phyloP scores from a whole-genome alignment of 2,329 filamentous ascomycete species.

The Fusarium coffeatum region DNA sequence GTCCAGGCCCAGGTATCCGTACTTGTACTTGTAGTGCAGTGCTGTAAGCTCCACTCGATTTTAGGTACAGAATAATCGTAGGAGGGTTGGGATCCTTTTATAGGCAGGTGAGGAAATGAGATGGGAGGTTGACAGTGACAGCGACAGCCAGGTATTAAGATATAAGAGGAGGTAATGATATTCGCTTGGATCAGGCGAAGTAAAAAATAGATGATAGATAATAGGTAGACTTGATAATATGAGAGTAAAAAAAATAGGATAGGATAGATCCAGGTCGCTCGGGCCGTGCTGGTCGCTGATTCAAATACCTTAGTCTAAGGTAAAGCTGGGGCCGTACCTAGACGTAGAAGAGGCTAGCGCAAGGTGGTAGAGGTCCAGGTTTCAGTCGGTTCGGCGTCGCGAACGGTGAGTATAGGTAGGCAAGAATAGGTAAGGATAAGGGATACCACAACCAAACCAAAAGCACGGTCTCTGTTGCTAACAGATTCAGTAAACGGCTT shows the following conservation, averaged over 20 bases:
- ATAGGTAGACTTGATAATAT: not conserved
- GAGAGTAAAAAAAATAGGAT: not conserved
- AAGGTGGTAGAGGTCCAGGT: constrained; percentile 43
- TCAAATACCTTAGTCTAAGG: constrained; percentile 37
- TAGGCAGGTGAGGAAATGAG: constrained; percentile 15
- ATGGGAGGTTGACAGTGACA: constrained; percentile 6
- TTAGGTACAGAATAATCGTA: constrained; percentile 25
- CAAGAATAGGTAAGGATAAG: constrained; percentile 34
- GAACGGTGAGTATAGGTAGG: constrained; percentile 47
- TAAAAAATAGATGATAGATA: constrained; percentile 10
- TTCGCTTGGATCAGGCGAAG: constrained; percentile 12
- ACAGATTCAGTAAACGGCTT: not conserved
- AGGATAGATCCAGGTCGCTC: constrained; percentile 23
- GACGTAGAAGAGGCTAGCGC: constrained; percentile 29
- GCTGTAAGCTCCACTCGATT: constrained; percentile 35
- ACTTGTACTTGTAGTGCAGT: not conserved
- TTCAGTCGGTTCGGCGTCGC: constrained; percentile 46
- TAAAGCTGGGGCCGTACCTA: constrained; percentile 21
- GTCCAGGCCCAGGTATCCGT: constrained; percentile 11
- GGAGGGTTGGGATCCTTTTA: constrained; percentile 27
- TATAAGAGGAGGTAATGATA: constrained; percentile 21
- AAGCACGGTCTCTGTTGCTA: constrained; percentile 28
- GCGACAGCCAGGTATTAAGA: not conserved
- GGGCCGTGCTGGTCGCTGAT: constrained; percentile 40
- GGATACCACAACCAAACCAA: not conserved